Conservation (phyloP, 164 flowering plant species). For the Taxillus chinensis region DNA sequence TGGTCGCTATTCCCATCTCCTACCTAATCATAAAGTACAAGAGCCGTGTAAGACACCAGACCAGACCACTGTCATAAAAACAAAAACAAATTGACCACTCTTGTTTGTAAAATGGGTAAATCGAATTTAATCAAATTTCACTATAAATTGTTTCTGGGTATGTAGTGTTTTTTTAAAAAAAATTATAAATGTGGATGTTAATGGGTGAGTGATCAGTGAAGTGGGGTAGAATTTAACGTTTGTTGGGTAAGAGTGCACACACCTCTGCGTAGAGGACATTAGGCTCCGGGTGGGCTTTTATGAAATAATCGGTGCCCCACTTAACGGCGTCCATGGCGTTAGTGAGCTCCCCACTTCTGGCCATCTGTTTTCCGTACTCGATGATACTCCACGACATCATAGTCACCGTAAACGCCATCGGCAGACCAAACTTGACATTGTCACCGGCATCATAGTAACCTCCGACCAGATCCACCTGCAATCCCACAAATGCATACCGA, state of each 20-base stretch:
- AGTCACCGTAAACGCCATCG: conserved; percentile 92
- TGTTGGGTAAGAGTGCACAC: background rate
- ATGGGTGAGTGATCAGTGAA: background rate
- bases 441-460: conserved; percentile 97
- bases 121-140: no score
- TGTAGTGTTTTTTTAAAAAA: no score
- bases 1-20: conserved; percentile 91
- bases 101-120: no score
- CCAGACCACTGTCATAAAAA: no score
- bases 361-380: conserved; percentile 75
- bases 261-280: conserved; percentile 86
- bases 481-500: background rate
- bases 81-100: no score
- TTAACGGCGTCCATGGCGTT: conserved; percentile 82
- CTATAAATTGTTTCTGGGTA: no score
- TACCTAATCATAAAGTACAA: conserved; percentile 28
- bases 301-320: conserved; percentile 92
- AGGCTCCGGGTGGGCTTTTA: conserved; percentile 85
- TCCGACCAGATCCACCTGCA: conserved; percentile 87
- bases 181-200: no score
- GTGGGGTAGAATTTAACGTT: background rate
- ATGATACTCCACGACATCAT: conserved; percentile 90
- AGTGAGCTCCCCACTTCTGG: conserved; percentile 57
- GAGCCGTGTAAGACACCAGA: no score
- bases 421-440: conserved; percentile 92